Conservation (phyloP, 108 stramenopile species). For the Pseudonitzschia delicatissima region DNA sequence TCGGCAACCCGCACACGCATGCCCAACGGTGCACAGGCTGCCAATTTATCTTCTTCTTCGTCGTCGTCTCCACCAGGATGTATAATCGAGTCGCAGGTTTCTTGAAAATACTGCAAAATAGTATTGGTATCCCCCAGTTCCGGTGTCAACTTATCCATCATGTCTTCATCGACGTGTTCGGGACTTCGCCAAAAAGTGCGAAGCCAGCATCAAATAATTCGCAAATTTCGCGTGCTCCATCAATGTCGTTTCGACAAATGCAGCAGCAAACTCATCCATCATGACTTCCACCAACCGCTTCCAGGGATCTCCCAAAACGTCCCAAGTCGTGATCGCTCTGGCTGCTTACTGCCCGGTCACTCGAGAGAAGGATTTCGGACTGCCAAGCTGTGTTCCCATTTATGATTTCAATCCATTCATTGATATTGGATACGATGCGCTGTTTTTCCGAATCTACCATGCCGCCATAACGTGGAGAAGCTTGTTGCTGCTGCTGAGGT, state of each 20-base stretch:
- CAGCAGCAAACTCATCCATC: conserved; percentile 61
- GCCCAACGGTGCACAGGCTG: conserved; percentile 22
- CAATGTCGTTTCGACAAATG: conserved; percentile 65
- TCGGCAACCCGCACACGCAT: conserved; percentile 34
- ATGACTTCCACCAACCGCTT: conserved; percentile 55
- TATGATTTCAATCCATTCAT: conserved; percentile 68
- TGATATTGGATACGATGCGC: conserved; percentile 39
- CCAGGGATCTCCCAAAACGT: conserved; percentile 58
- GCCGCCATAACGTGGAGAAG: background rate
- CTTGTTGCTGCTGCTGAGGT: too few species aligned
- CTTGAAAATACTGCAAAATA: conserved; percentile 23
- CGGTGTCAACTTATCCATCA: conserved; percentile 28
- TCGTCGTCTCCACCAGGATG: background rate
- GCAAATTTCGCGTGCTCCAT: conserved; percentile 78
- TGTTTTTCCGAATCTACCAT: conserved; percentile 18
- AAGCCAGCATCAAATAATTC: conserved; percentile 66
- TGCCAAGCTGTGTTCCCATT: conserved; percentile 67
- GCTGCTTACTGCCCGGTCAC: conserved; percentile 17
- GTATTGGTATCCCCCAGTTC: conserved; percentile 56
- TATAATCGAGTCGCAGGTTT: conserved; percentile 22
- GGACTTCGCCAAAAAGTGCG: conserved; percentile 49
- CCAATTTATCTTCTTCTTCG: conserved; percentile 16
- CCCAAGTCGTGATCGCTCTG: conserved; percentile 50
- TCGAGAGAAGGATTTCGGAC: conserved; percentile 28
- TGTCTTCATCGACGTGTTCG: conserved; percentile 18